phyloP scores from a whole-genome alignment of 75 land plant species.

The Cryptomeria japonica region DNA sequence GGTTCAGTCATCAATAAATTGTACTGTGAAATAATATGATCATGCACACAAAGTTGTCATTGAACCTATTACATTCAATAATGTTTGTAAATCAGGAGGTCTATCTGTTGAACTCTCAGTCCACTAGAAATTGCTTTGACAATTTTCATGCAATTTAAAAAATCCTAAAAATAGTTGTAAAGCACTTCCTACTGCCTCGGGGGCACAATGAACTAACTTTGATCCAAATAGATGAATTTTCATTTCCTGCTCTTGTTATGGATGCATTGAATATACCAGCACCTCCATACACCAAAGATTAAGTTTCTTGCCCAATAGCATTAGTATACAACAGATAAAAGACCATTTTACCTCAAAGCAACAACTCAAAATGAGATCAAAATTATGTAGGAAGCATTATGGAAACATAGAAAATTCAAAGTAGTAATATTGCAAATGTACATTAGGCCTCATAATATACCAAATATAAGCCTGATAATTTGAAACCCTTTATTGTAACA shows the following conservation, averaged over 20 bases:
- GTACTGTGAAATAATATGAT: not conserved
- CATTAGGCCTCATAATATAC: too few relatives aligned
- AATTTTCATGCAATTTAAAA: not conserved
- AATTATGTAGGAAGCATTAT: too few relatives aligned
- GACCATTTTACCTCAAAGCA: too few relatives aligned
- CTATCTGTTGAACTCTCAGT: not conserved
- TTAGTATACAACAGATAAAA: not conserved
- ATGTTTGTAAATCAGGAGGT: not conserved
- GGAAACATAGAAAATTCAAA: too few relatives aligned
- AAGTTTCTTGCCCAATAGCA: not conserved
- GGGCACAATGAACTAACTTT: not conserved
- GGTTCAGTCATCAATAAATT: not conserved
- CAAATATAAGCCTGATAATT: too few relatives aligned
- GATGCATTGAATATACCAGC: too few relatives aligned
- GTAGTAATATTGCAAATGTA: too few relatives aligned
- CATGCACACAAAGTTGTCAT: not conserved
- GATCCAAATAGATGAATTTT: not conserved
- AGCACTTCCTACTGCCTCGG: not conserved
- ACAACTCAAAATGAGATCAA: too few relatives aligned
- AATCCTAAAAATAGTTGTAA: not conserved
- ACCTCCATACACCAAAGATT: not conserved
- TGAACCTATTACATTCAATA: not conserved
- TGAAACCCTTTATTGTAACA: too few relatives aligned
- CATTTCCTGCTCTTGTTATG: not conserved
- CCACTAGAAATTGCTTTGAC: not conserved